Evolutionary conservation across 2,329 filamentous ascomycete genomes (phyloP).

Genomic region (Pseudohalonectria lignicola): DNA sequence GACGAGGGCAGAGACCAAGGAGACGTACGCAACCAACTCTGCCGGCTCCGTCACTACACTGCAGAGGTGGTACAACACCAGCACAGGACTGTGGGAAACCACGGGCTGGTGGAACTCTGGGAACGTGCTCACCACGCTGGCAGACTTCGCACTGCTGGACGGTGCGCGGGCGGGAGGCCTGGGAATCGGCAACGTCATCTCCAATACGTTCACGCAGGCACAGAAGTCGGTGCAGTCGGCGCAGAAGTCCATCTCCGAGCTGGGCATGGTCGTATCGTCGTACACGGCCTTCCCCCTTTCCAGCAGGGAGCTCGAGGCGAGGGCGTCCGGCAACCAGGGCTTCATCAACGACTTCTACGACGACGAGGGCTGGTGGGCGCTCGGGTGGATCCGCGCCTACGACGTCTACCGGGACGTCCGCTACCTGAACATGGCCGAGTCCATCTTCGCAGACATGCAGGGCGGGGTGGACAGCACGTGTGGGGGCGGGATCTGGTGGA

Average conservation of each 20-base stretch:
- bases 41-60: constrained; percentile 28
- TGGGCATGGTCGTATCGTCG: constrained; percentile 24
- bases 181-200: constrained; percentile 26
- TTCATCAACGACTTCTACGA: constrained; percentile 49
- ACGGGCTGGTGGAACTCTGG: constrained; percentile 67
- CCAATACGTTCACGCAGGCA: constrained; percentile 33
- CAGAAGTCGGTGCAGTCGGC: constrained; percentile 26
- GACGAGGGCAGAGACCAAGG: constrained; percentile 5
- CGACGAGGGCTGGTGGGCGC: constrained; percentile 53
- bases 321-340: constrained; percentile 23
- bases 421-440: constrained; percentile 39
- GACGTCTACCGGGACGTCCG: constrained; percentile 33
- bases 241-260: constrained; percentile 21
- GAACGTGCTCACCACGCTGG: constrained; percentile 52
- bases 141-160: constrained; percentile 35
- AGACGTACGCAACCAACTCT: constrained; percentile 21
- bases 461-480: constrained; percentile 28
- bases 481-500: constrained; percentile 48
- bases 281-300: constrained; percentile 18
- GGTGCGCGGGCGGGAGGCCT: constrained; percentile 21
- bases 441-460: constrained; percentile 45
- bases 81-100: constrained; percentile 51
- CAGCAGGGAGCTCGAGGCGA: constrained; percentile 11
- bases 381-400: constrained; percentile 43
- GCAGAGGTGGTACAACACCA: constrained; percentile 49